Base-by-base conservation (phyloP, 805 yeast genomes). In the Candida railenensis region DNA sequence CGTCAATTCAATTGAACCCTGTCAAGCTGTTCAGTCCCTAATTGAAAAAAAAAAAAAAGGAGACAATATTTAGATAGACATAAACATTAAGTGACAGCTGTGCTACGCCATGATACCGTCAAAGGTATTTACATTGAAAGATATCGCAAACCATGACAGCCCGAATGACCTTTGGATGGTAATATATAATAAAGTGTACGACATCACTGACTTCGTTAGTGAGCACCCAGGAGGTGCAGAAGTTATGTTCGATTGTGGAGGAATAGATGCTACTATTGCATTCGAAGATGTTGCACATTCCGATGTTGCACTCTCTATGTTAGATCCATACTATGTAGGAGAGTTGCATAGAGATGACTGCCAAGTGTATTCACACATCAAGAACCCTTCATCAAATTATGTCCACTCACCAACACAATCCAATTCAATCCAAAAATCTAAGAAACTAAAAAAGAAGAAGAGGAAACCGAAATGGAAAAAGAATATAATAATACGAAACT, bases 101-200 rank as follows among this genome's bases (percentile, higher is more conserved):
- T n/a, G 16, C 39, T n/a, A 36, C 20, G n/a, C 39, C n/a, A 39
- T 39, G 42, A 25, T 19, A 21, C 20, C 33, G 39, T 20, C 45
- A 5, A 44, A 40, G 22, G 22, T 33, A 22, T 56, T 39, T 40
- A 45, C 59, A 2, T 37, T 52, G 36, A 70, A 68, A 34, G 88
- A 90, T 63, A 81, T 90, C 44, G 76, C 83, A 28, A 61, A 74
- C 54, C 97, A 91, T 75, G 82, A 80, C 63, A 72, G 81, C n/a
- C 78, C 83, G 37, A 86, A 84, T 15, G 89, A 87, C 56, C 68
- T 89, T 37, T 92, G 97, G 96, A 81, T 92, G 74, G 77, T 89
- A 46, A 76, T 89, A 49, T 83, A 89, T 56, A 89, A 85, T 48
- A 83, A 84, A 54, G 96, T 92, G 4, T 89, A 83, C 63, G 85